These are phyloP conservation scores for Mangifera indica DNA, from an alignment of 345 rosid species.

Conservation along the genomic window DNA sequence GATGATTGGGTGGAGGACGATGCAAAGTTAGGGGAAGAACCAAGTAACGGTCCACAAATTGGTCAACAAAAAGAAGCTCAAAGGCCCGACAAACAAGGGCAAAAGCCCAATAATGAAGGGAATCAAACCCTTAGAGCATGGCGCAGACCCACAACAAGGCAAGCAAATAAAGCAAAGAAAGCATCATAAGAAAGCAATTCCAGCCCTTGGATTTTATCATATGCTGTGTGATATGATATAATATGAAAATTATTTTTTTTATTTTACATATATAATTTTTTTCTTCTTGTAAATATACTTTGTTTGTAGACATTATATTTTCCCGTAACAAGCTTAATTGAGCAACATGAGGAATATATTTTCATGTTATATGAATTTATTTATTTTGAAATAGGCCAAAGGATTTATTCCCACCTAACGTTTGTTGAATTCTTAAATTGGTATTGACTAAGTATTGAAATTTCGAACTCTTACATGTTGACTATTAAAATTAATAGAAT, in stretches of 20 bases:
- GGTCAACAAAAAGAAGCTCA: conserved; percentile 9
- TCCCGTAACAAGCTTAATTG: not conserved
- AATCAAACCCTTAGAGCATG: not conserved
- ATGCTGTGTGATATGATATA: too few relatives aligned
- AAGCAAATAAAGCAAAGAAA: conserved; percentile 50
- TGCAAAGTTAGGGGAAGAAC: conserved; percentile 12
- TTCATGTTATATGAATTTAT: too few relatives aligned
- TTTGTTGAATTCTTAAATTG: too few relatives aligned
- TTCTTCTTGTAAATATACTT: conserved; percentile 9
- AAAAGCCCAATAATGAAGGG: not conserved
- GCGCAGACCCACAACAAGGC: conserved; percentile 25
- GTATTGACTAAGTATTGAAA: too few relatives aligned
- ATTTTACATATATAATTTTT: not conserved
- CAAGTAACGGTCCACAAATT: not conserved
- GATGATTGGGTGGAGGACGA: conserved; percentile 35
- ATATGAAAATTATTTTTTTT: not conserved
- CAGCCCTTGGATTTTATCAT: not conserved
- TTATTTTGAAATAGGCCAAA: too few relatives aligned
- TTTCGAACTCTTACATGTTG: too few relatives aligned
- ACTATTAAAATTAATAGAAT: too few relatives aligned
- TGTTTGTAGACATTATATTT: not conserved
- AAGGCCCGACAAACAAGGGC: not conserved
- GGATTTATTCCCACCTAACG: too few relatives aligned
- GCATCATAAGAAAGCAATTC: conserved; percentile 28
- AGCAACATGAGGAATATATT: too few relatives aligned